A percentile compares a stretch with the other conserved stretches of the same genome.
phyloP scores from a whole-genome alignment of 1,139 yeast species.

The Yamadazyma dendronema region DNA sequence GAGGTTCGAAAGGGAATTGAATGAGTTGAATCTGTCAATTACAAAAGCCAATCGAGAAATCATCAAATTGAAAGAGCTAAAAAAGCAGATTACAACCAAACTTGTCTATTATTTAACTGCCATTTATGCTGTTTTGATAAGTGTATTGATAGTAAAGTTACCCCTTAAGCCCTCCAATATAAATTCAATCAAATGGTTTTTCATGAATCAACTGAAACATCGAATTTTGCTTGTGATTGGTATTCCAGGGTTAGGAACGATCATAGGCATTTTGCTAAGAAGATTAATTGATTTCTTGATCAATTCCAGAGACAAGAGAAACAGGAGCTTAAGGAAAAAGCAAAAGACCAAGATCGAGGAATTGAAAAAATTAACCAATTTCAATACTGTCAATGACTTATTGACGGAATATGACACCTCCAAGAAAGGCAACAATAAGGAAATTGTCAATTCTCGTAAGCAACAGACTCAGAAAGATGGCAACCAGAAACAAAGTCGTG shows the following conservation, averaged over 20 bases:
- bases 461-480: too few relatives aligned
- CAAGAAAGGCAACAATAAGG: conserved; percentile 12
- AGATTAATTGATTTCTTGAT: conserved; percentile 26
- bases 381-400: conserved; percentile 70
- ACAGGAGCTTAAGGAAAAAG: conserved; percentile 37
- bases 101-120: conserved; percentile 27
- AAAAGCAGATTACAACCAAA: conserved; percentile 10
- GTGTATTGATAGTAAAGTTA: conserved; percentile 24
- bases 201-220: conserved; percentile 22
- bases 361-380: conserved; percentile 76
- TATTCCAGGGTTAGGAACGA: conserved; percentile 29
- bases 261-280: conserved; percentile 21
- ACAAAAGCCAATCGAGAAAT: conserved; percentile 21
- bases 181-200: conserved; percentile 23
- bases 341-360: conserved; percentile 69
- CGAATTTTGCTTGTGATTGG: conserved; percentile 21
- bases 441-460: too few relatives aligned
- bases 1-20: conserved; percentile 50
- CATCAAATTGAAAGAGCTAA: conserved; percentile 13
- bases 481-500: conserved; percentile 1
- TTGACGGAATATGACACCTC: conserved; percentile 57
- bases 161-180: conserved; percentile 19
- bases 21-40: conserved; percentile 38
- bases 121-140: conserved; percentile 31
- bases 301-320: conserved; percentile 18